Evolutionary conservation across 805 yeast genomes (phyloP).

Genomic region (Candida tibetensis): DNA sequence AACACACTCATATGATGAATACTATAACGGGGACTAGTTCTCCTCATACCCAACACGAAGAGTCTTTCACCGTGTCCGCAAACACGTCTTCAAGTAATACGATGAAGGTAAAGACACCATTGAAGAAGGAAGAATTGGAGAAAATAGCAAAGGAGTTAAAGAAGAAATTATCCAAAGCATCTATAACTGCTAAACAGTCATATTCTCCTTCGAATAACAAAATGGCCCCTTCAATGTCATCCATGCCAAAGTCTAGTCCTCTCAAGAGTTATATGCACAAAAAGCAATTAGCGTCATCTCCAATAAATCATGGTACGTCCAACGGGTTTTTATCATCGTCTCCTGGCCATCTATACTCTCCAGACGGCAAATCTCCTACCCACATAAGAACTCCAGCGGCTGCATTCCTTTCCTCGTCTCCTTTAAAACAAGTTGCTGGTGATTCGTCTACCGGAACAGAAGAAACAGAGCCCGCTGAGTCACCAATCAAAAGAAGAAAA

Average conservation of each 20-base stretch:
- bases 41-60: constrained; percentile 1
- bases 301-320: constrained; percentile 8
- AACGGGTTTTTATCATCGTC: constrained; percentile 24
- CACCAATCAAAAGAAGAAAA: constrained; percentile 31
- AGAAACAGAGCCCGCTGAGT: constrained; percentile 18
- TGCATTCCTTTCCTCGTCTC: constrained; percentile 34
- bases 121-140: constrained; percentile 44
- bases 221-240: constrained; percentile 8
- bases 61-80: constrained; percentile 2
- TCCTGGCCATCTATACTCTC: constrained; percentile 34
- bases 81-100: constrained; percentile 5
- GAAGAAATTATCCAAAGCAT: constrained; percentile 40
- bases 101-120: constrained; percentile 31
- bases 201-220: constrained; percentile 12
- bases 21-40: neutral
- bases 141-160: constrained; percentile 43
- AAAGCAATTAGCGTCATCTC: constrained; percentile 22
- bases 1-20: neutral
- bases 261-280: constrained; percentile 29
- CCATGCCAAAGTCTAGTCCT: constrained; percentile 25
- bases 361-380: constrained; percentile 39
- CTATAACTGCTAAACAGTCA: constrained; percentile 43
- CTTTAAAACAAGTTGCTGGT: constrained; percentile 23
- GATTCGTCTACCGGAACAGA: constrained; percentile 8
- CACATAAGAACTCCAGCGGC: constrained; percentile 37